Conservation (phyloP, 2,329 filamentous ascomycete genomes). For the Aspergillus glaucus region DNA sequence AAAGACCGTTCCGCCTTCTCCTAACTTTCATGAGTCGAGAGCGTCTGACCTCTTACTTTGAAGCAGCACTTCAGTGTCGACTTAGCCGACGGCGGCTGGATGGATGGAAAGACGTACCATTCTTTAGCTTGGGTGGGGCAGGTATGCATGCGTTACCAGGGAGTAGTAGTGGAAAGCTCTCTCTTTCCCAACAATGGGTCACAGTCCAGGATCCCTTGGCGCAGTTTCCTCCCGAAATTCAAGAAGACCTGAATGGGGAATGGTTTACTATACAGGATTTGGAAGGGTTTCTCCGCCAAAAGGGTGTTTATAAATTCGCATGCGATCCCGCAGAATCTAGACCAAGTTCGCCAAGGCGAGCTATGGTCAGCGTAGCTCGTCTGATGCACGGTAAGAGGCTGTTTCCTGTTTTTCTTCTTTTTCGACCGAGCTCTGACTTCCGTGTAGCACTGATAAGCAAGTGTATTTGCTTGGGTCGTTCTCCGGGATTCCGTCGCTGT, state of each 20-base stretch:
- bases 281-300: constrained; percentile 15
- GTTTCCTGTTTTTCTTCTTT: neutral
- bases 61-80: constrained; percentile 12
- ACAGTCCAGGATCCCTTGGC: constrained; percentile 11
- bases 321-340: neutral
- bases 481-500: constrained; percentile 16
- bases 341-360: neutral
- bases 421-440: constrained; percentile 1
- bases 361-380: constrained; percentile 7
- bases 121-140: constrained; percentile 19
- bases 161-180: neutral
- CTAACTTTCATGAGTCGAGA: constrained; percentile 15
- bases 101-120: constrained; percentile 17
- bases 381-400: constrained; percentile 12
- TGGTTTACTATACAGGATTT: constrained; percentile 21
- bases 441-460: constrained; percentile 11
- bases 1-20: constrained; percentile 16
- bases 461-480: constrained; percentile 19
- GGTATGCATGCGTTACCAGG: constrained; percentile 18
- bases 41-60: constrained; percentile 11
- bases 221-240: constrained; percentile 7
- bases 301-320: constrained; percentile 9
- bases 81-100: constrained; percentile 10
- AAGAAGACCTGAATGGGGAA: constrained; percentile 14
- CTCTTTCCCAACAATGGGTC: constrained; percentile 5